These are phyloP conservation scores for Annulohypoxylon maeteangense DNA, from an alignment of 495 filamentous ascomycete genomes.

Conservation along the genomic window DNA sequence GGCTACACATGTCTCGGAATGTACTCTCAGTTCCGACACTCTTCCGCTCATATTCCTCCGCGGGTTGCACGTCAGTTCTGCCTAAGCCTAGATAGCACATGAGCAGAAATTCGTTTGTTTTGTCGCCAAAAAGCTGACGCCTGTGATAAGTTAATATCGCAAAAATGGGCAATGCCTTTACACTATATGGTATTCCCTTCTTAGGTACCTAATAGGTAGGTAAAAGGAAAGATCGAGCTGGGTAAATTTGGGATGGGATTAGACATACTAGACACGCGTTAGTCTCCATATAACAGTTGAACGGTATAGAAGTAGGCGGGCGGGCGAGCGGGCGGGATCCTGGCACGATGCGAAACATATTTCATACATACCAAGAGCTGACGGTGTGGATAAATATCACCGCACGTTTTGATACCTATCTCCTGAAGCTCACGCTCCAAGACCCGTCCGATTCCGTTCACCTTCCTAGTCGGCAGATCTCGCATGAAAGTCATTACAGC, in stretches of 20 bases:
- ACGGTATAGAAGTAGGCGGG: too few relatives aligned
- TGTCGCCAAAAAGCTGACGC: conserved; percentile 84
- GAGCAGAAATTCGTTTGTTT: conserved; percentile 86
- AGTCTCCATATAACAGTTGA: conserved; percentile 3
- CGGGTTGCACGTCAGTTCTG: conserved; percentile 85
- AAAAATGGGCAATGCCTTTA: not conserved
- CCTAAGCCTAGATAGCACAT: conserved; percentile 88
- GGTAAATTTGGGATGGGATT: conserved; percentile 12
- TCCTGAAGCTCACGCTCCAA: conserved; percentile 92
- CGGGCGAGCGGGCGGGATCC: too few relatives aligned
- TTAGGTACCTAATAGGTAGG: too few relatives aligned
- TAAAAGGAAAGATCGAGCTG: conserved; percentile 2
- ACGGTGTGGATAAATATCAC: conserved; percentile 83
- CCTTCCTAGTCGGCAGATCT: conserved; percentile 82
- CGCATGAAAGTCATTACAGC: conserved; percentile 88
- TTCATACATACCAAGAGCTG: conserved; percentile 64
- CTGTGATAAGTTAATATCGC: conserved; percentile 18
- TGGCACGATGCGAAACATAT: not conserved
- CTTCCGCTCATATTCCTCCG: conserved; percentile 90
- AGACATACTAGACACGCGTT: conserved; percentile 29
- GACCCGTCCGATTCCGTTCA: conserved; percentile 93
- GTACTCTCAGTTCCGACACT: conserved; percentile 95
- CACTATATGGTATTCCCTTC: not conserved
- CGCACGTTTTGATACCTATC: conserved; percentile 88
- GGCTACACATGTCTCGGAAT: conserved; percentile 81